Conservation (phyloP, 495 filamentous ascomycete species). For the Penicillium dipodomyicola region DNA sequence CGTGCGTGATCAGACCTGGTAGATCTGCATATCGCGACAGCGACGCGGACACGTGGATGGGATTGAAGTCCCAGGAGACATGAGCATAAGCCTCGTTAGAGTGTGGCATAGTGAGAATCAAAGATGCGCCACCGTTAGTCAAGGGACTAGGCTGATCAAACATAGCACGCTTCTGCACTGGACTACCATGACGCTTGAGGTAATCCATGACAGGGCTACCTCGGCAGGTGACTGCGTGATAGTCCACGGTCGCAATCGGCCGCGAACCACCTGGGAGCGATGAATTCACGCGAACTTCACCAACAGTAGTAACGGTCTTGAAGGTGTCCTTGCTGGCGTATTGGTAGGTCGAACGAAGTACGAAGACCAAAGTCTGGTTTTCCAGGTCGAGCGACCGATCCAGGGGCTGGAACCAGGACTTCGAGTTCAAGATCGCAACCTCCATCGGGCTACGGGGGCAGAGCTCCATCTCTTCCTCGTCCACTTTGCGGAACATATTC, state of each 20-base stretch:
- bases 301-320: background rate
- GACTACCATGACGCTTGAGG: background rate
- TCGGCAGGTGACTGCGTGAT: background rate
- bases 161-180: background rate
- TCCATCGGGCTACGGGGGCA: no score
- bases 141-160: background rate
- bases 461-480: conserved; percentile 91
- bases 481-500: conserved; percentile 97
- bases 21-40: conserved; percentile 32
- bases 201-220: background rate
- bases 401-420: background rate
- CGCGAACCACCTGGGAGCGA: no score
- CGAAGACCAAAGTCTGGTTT: background rate
- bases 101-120: background rate
- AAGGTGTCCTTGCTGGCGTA: no score
- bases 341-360: no score
- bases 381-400: background rate
- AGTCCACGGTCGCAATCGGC: no score
- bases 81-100: conserved; percentile 7
- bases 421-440: background rate
- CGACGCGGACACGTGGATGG: conserved; percentile 33
- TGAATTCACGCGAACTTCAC: no score
- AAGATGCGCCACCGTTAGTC: background rate
- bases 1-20: conserved; percentile 37
- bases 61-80: conserved; percentile 37